These are phyloP conservation scores for Saccharomyces hybrid DNA, from an alignment of 1,139 yeast genomes.

Conservation along the genomic window DNA sequence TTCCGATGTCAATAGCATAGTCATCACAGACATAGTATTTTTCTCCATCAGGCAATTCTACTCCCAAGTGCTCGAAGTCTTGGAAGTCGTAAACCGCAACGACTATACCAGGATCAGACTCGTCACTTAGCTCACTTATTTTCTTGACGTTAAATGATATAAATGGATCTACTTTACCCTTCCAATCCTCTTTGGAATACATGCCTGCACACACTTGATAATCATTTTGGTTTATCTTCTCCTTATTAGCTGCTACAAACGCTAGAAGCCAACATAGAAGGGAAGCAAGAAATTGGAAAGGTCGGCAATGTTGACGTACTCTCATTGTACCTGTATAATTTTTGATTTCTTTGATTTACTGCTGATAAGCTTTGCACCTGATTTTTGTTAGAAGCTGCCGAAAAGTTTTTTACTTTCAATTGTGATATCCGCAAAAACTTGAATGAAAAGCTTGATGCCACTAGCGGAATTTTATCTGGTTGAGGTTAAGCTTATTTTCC, in stretches of 20 bases:
- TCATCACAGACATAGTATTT: conserved; percentile 69
- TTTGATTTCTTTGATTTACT: background rate
- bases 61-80: conserved; percentile 67
- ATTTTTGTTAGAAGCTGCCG: background rate
- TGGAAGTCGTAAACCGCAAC: conserved; percentile 76
- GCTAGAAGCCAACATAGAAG: background rate
- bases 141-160: conserved; percentile 46
- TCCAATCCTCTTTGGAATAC: conserved; percentile 83
- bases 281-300: background rate
- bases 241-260: conserved; percentile 39
- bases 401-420: background rate
- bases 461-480: background rate
- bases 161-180: conserved; percentile 62
- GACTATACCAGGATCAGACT: conserved; percentile 42
- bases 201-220: conserved; percentile 83
- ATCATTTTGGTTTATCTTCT: conserved; percentile 38
- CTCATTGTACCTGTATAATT: background rate
- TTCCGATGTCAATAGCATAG: conserved; percentile 45
- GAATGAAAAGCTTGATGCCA: background rate
- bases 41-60: conserved; percentile 28
- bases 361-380: background rate
- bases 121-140: conserved; percentile 30
- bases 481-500: background rate
- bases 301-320: background rate
- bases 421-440: background rate